Conservation (phyloP, 2,329 filamentous ascomycete genomes). For the Venturia carpophila region DNA sequence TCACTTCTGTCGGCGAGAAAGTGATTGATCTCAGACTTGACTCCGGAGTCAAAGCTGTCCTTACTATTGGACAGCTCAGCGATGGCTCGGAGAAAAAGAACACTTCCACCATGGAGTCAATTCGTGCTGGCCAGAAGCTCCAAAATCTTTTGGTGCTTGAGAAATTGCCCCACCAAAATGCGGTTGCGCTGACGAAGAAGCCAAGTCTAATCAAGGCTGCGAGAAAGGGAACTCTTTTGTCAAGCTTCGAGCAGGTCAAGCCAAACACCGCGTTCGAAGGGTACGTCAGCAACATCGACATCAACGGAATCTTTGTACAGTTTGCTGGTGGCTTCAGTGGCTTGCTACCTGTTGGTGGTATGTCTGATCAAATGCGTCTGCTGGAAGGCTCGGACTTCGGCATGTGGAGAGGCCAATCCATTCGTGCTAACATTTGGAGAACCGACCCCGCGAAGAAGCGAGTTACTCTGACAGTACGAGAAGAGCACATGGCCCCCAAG, state of each 20-base stretch:
- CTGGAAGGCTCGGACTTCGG: constrained; percentile 65
- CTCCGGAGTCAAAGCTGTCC: constrained; percentile 65
- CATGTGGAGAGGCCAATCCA: constrained; percentile 65
- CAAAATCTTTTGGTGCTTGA: constrained; percentile 78
- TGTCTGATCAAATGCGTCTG: constrained; percentile 56
- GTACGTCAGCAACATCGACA: constrained; percentile 77
- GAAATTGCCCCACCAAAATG: constrained; percentile 69
- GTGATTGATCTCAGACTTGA: constrained; percentile 60
- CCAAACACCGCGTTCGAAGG: constrained; percentile 63
- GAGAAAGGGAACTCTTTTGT: constrained; percentile 64
- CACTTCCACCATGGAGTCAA: constrained; percentile 66
- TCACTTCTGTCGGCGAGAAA: constrained; percentile 39
- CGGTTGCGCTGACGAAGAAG: constrained; percentile 74
- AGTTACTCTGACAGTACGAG: constrained; percentile 58
- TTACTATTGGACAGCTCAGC: constrained; percentile 71
- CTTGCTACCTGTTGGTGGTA: constrained; percentile 68
- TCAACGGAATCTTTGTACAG: constrained; percentile 77
- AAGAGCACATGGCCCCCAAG: constrained; percentile 37
- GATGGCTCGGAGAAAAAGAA: constrained; percentile 79
- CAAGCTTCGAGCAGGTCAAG: constrained; percentile 61
- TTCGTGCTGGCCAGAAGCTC: constrained; percentile 76
- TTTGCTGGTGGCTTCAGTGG: constrained; percentile 73
- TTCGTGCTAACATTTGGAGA: constrained; percentile 63
- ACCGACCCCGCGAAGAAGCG: constrained; percentile 63
- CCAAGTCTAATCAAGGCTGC: constrained; percentile 70